Conservation (phyloP, 2,329 filamentous ascomycete genomes). For the Phialophora tarda region DNA sequence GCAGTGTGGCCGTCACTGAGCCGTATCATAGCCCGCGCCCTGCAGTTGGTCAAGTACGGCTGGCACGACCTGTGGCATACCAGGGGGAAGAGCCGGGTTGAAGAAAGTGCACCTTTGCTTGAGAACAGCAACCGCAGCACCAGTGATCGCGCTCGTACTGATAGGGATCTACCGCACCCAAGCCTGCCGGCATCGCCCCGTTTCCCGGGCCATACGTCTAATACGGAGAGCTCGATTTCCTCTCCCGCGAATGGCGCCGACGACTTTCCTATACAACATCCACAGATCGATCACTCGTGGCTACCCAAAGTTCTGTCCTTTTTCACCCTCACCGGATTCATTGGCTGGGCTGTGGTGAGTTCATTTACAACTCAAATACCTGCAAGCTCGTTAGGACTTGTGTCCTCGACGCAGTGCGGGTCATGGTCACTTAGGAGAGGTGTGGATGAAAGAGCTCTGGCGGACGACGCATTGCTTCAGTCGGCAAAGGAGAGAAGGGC, state of each 20-base stretch:
- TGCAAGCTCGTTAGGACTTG: not conserved
- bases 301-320: not conserved
- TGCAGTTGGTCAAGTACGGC: not conserved
- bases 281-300: not conserved
- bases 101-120: not conserved
- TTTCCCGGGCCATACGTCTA: not conserved
- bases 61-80: not conserved
- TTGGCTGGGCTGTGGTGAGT: not conserved
- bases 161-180: not conserved
- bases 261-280: not conserved
- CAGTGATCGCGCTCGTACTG: not conserved
- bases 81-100: not conserved
- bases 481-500: slow-evolving; percentile 24
- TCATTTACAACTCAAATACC: slow-evolving; percentile 1
- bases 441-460: not conserved
- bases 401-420: slow-evolving; percentile 1
- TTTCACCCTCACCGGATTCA: not conserved
- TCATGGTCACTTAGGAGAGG: not conserved
- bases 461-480: slow-evolving; percentile 10
- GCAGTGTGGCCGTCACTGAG: slow-evolving; percentile 1
- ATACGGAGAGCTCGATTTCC: not conserved
- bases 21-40: not conserved
- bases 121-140: not conserved
- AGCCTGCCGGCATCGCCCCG: not conserved
- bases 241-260: not conserved